Evolutionary conservation across 2,329 filamentous ascomycete genomes (phyloP).

Genomic region (Phialophora chinensis): DNA sequence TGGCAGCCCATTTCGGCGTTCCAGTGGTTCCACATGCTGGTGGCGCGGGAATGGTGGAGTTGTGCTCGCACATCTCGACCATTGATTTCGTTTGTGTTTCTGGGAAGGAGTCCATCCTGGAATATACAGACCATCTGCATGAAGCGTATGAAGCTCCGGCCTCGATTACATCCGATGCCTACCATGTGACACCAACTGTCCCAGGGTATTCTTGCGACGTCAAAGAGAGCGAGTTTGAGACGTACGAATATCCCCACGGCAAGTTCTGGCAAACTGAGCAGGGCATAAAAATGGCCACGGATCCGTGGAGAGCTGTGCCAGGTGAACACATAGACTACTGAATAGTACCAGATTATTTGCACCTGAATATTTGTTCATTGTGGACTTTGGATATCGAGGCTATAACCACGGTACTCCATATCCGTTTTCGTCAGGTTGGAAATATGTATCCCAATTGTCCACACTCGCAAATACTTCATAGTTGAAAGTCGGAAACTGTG

Average conservation of each 20-base stretch:
- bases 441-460: neutral
- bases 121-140: conserved; percentile 92
- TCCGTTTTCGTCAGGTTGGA: neutral
- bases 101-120: conserved; percentile 79
- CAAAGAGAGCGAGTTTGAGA: conserved; percentile 83
- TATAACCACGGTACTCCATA: neutral
- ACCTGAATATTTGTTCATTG: too few relatives aligned
- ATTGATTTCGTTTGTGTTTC: conserved; percentile 90
- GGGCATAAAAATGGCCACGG: neutral
- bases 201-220: conserved; percentile 93
- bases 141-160: conserved; percentile 56
- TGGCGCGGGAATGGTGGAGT: conserved; percentile 71
- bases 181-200: conserved; percentile 82
- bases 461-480: neutral
- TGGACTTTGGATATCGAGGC: too few relatives aligned
- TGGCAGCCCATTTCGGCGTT: conserved; percentile 72
- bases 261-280: neutral
- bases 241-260: conserved; percentile 68
- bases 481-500: neutral
- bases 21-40: conserved; percentile 89
- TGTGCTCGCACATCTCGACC: conserved; percentile 4
- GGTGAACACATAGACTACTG: neutral
- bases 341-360: too few relatives aligned
- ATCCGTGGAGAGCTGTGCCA: neutral
- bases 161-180: conserved; percentile 76